Evolutionary conservation across 257 asterid genomes (phyloP), one percentile per base, ranked within the genome.

Genomic region (Cruciata laevipes): DNA sequence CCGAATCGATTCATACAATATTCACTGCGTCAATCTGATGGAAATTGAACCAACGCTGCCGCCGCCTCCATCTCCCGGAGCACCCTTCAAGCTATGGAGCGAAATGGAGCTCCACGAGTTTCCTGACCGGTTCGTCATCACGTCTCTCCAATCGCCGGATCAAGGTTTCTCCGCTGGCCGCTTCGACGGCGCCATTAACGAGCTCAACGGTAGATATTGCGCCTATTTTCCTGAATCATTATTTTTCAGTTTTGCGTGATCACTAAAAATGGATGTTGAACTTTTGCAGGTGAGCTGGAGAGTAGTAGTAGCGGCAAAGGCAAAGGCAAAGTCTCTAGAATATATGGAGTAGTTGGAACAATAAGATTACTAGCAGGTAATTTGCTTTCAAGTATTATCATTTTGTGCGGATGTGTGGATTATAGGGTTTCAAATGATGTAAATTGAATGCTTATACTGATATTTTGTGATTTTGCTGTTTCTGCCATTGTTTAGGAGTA

Each of bases 351-450:
- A 30, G 99, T 79, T 67, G 99, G 99, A 79, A 90, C 93, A 68
- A 90, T 94, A 73, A 88, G 90, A 84, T 80, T 94, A 83, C 91
- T 94, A 53, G 85, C 98, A 77, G 98, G 98, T 92, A 82, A 64
- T 73, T 37, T 72, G 55, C 73, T 56, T 56, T 56, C 24, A 53
- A 56, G 30, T 27, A 27, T 1, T 27, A 27, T 27, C 30, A 27
- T 27, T 27, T 27, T n/a, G n/a, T n/a, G n/a, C n/a, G 24, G 24
- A n/a, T 2, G 7, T 8, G 1, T 18, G 38, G 25, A 32, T 6
- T 32, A 32, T 37, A 9, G 44, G 44, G 44, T 37, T 6, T 6
- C 11, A 37, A 9, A 11, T 21, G 16, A 23, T 57, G 37, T 27
- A 7, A 21, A 59, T 24, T 27, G 37, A 59, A 8, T 59, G 63